phyloP scores from a whole-genome alignment of 2,329 filamentous ascomycete species.

The Curvularia lunata region DNA sequence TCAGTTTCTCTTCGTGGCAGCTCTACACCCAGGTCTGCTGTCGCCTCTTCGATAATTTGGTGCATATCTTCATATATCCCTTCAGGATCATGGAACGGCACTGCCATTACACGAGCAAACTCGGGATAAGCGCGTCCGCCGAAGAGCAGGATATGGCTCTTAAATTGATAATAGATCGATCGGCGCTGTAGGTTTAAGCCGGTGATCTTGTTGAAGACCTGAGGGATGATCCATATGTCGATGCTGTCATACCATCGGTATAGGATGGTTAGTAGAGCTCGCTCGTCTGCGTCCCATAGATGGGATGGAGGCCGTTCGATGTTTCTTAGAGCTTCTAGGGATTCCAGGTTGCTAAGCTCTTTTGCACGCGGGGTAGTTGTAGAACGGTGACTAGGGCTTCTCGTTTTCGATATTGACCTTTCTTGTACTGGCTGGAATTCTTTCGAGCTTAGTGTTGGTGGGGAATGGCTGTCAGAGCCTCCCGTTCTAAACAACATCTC shows the following conservation, averaged over 20 bases:
- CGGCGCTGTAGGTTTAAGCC: background rate
- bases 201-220: constrained; percentile 19
- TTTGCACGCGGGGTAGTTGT: background rate
- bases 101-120: constrained; percentile 3
- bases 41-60: constrained; percentile 10
- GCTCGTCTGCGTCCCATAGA: constrained; percentile 12
- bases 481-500: background rate
- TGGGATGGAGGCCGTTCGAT: background rate
- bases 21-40: background rate
- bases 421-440: no score
- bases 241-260: constrained; percentile 16
- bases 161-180: constrained; percentile 10
- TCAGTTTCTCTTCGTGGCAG: constrained; percentile 6
- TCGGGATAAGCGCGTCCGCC: constrained; percentile 12
- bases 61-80: constrained; percentile 11
- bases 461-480: no score
- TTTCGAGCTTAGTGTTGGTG: no score
- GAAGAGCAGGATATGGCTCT: constrained; percentile 10
- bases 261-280: constrained; percentile 11
- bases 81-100: constrained; percentile 19
- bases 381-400: no score
- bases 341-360: background rate
- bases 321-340: background rate
- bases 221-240: background rate
- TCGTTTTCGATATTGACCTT: no score